A percentile compares a stretch with the other conserved stretches of the same genome.
Conservation (phyloP, 176 grass and related monocot genomes). For the Ampelocalamus luodianensis region DNA sequence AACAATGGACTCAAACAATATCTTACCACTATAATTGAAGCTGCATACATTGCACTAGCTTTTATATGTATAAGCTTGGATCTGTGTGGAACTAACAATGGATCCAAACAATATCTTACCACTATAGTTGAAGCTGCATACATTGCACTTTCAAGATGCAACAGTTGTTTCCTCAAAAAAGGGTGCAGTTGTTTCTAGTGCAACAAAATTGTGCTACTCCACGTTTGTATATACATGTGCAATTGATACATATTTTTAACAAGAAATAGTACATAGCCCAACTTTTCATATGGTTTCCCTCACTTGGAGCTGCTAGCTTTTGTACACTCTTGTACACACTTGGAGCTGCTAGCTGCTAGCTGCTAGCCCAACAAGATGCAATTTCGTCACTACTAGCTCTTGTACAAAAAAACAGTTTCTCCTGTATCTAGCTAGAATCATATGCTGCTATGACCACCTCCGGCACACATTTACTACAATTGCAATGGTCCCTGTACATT, state of each 20-base stretch:
- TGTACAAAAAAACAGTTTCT: neutral
- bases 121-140: neutral
- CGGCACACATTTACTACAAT: slow-evolving; percentile 15
- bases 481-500: slow-evolving; percentile 11
- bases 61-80: no score
- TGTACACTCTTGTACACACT: no score
- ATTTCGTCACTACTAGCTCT: neutral
- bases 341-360: no score
- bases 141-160: neutral
- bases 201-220: neutral
- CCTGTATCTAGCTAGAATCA: neutral
- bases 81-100: neutral
- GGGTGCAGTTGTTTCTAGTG: neutral
- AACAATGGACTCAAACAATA: neutral
- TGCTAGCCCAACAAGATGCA: no score
- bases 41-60: neutral
- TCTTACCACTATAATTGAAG: neutral
- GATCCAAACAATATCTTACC: neutral
- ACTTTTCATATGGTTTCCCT: neutral
- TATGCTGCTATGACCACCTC: neutral
- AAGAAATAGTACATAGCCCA: neutral
- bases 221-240: neutral
- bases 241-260: neutral
- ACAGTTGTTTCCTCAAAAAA: neutral
- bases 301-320: no score